Evolutionary conservation across 2,329 filamentous ascomycete species (phyloP).

Genomic region (Paraphoma chrysanthemicola): DNA sequence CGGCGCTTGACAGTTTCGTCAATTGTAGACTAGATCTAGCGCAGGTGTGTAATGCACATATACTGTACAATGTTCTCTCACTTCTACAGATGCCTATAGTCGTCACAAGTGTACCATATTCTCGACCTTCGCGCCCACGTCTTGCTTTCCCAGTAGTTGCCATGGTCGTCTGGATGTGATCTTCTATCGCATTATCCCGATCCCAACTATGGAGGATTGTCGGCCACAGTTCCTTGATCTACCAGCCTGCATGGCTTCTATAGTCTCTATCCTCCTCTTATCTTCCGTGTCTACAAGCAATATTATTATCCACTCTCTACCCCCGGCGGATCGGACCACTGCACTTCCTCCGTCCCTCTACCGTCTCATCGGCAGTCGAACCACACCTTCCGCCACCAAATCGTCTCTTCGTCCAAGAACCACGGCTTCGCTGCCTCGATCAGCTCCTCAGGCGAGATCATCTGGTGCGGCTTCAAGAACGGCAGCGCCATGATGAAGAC

Average conservation of each 20-base stretch:
- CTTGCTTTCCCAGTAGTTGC: neutral
- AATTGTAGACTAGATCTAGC: neutral
- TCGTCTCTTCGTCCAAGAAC: constrained; percentile 42
- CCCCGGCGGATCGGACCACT: neutral
- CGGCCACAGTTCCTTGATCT: too few relatives aligned
- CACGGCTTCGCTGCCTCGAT: constrained; percentile 39
- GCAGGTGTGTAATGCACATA: neutral
- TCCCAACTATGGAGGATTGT: too few relatives aligned
- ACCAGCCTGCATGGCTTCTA: too few relatives aligned
- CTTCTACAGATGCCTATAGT: too few relatives aligned
- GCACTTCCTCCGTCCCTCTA: neutral
- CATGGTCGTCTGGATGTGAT: too few relatives aligned
- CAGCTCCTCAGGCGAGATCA: constrained; percentile 38
- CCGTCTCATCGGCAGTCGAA: constrained; percentile 63
- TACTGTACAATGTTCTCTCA: neutral
- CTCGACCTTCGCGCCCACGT: neutral
- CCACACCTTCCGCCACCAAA: constrained; percentile 41
- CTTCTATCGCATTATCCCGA: too few relatives aligned
- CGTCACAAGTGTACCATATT: neutral
- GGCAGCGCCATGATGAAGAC: constrained; percentile 41
- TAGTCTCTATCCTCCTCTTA: too few relatives aligned
- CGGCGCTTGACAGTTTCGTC: neutral
- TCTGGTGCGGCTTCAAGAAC: constrained; percentile 23
- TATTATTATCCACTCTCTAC: too few relatives aligned
- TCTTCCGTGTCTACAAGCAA: too few relatives aligned